Evolutionary conservation across 305 asterid genomes (phyloP), one percentile per base, ranked within the genome.

Genomic region (Fraxinus velutina): DNA sequence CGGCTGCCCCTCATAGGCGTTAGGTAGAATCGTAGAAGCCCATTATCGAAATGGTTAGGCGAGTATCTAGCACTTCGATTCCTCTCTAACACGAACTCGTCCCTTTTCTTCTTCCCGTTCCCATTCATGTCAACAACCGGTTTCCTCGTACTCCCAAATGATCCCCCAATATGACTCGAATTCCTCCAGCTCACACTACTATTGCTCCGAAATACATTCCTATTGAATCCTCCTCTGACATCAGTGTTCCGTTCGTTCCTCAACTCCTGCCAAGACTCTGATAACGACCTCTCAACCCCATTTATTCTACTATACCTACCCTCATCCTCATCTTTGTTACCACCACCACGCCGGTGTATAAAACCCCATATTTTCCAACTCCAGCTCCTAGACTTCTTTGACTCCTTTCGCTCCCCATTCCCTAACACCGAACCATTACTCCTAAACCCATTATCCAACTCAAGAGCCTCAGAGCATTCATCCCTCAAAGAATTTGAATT

Each of bases 121-220:
- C 88, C 92, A 73, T 83, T 90, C 82, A 82, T 85, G 30, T 93
- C 97, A 79, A 81, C 85, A n/a, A 78, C 83, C 2, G 96, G 84
- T 81, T 89, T 90, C 86, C 91, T 89, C 55, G 77, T 88, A 85
- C 89, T 86, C 29, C 89, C 94, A 87, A 88, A 89, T 10, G 97
- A 86, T 7, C 89, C 94, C 50, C 90, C 93, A 32, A 86, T 78
- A 29, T 86, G 88, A 37, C 83, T 87, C 0, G 88, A 89, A 8
- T 89, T 88, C 85, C 99, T 91, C 94, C 97, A 92, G 85, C 97
- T 93, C 80, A 94, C 96, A 75, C 94, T 93, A 64, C 99, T 95
- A 66, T 89, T 92, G 88, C 97, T 96, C 79, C 98, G 80, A 24
- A 90, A 81, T 85, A 90, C 86, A 27, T 79, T 89, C 82, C 93